Evolutionary conservation across 2,329 filamentous ascomycete species (phyloP).

Genomic region (Pseudogymnoascus sp.): DNA sequence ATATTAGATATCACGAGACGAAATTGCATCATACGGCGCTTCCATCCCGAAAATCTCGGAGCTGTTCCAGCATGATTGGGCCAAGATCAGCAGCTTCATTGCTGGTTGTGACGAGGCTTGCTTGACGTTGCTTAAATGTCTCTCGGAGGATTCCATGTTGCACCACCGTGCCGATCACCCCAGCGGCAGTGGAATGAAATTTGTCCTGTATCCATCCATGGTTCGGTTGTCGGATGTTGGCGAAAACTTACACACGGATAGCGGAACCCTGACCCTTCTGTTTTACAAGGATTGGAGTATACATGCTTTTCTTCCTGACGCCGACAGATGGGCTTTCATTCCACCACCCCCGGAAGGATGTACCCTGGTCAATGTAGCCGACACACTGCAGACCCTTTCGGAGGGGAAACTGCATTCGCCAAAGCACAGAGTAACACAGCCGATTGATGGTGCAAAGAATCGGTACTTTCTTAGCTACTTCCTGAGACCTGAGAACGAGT

Average conservation of each 20-base stretch:
- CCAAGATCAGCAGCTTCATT: constrained; percentile 15
- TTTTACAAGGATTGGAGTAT: constrained; percentile 21
- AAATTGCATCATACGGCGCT: constrained; percentile 11
- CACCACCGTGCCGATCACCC: constrained; percentile 19
- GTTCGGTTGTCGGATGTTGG: constrained; percentile 14
- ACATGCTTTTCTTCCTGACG: constrained; percentile 8
- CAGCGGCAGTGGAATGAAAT: constrained; percentile 21
- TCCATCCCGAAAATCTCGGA: constrained; percentile 11
- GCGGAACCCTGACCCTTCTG: constrained; percentile 23
- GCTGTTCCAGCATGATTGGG: constrained; percentile 15
- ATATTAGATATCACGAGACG: constrained; percentile 17
- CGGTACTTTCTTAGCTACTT: constrained; percentile 25
- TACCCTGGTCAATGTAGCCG: constrained; percentile 24
- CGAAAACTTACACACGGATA: constrained; percentile 22
- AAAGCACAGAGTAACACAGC: constrained; percentile 24
- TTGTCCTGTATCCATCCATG: constrained; percentile 19
- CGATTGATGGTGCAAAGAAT: constrained; percentile 20
- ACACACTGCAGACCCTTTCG: constrained; percentile 22
- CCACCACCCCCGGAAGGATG: constrained; percentile 15
- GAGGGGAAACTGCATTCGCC: constrained; percentile 22
- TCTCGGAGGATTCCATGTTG: constrained; percentile 15
- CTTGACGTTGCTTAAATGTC: constrained; percentile 10
- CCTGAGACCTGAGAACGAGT: constrained; percentile 21
- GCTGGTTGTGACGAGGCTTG: constrained; percentile 17
- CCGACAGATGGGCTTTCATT: constrained; percentile 15